These are phyloP conservation scores for Aspergillus niger DNA, from an alignment of 2,329 filamentous ascomycete genomes.

Conservation along the genomic window DNA sequence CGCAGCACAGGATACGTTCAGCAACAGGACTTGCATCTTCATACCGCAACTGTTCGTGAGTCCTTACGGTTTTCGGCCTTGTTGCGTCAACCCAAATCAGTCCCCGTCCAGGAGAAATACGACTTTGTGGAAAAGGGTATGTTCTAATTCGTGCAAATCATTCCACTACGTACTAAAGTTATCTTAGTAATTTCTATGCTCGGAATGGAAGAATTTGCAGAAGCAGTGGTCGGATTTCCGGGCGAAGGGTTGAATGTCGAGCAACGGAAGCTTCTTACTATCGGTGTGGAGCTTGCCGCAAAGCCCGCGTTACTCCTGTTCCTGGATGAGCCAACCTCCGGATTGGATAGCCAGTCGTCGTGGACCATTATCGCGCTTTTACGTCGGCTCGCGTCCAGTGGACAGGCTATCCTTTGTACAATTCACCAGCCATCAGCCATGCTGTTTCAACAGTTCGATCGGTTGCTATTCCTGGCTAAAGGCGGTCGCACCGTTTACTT, in stretches of 20 bases:
- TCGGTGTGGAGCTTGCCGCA: constrained; percentile 87
- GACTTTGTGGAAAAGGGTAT: constrained; percentile 72
- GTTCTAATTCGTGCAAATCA: too few species aligned
- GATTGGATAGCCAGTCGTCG: constrained; percentile 84
- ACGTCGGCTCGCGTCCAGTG: constrained; percentile 81
- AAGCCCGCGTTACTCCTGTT: constrained; percentile 85
- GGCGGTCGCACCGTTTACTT: too few species aligned
- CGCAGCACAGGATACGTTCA: too few species aligned
- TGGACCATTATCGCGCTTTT: constrained; percentile 85
- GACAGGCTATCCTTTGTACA: constrained; percentile 86
- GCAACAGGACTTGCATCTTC: too few species aligned
- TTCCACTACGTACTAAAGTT: too few species aligned
- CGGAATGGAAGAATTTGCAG: constrained; percentile 84
- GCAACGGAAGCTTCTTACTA: constrained; percentile 73
- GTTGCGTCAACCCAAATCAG: constrained; percentile 70
- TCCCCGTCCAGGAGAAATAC: constrained; percentile 72
- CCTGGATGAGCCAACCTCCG: constrained; percentile 88
- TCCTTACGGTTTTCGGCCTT: too few species aligned
- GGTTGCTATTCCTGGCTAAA: too few species aligned
- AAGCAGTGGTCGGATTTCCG: constrained; percentile 81
- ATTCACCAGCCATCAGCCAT: constrained; percentile 73
- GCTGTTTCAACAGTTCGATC: too few species aligned
- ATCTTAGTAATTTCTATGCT: constrained; percentile 67
- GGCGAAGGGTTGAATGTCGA: constrained; percentile 70
- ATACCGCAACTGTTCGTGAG: too few species aligned